A percentile compares a stretch with the other conserved stretches of the same genome.
Evolutionary conservation across 1,284 basidiomycete genomes (phyloP).

Genomic region (Stereum hirsutum): DNA sequence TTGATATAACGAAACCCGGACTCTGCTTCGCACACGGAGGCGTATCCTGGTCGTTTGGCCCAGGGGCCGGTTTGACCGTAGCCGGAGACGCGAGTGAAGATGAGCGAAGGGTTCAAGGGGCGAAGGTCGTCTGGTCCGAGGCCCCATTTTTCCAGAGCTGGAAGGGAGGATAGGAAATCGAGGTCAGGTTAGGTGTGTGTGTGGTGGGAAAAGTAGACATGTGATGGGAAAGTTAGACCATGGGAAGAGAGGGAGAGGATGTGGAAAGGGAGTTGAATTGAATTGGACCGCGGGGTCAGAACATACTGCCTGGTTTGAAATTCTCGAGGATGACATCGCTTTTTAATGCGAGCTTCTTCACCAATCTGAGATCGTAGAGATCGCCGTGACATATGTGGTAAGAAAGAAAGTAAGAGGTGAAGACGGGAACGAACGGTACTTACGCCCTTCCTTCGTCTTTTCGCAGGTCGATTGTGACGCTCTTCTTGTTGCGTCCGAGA

Average conservation of each 20-base stretch:
- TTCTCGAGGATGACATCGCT: constrained; percentile 63
- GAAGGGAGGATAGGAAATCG: not conserved
- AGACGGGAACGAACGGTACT: constrained; percentile 14
- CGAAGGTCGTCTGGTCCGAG: constrained; percentile 49
- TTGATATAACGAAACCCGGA: constrained; percentile 68
- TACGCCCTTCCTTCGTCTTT: constrained; percentile 54
- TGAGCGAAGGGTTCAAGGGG: constrained; percentile 49
- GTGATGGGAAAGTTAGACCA: not conserved
- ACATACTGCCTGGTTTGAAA: constrained; percentile 64
- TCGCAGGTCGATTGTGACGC: constrained; percentile 55
- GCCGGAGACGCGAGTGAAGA: constrained; percentile 65
- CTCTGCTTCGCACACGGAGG: constrained; percentile 66
- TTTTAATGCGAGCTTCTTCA: constrained; percentile 48
- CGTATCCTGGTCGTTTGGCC: constrained; percentile 59
- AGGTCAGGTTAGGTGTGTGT: not conserved
- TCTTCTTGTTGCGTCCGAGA: constrained; percentile 63
- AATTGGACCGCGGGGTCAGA: constrained; percentile 3
- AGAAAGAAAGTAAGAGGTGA: not conserved
- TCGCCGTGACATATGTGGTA: constrained; percentile 1
- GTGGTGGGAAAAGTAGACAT: not conserved
- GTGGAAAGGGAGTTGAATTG: constrained; percentile 1
- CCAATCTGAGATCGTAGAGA: constrained; percentile 38
- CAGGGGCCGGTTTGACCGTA: constrained; percentile 70
- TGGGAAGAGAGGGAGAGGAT: too few species aligned
- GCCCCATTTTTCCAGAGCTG: constrained; percentile 62